These are phyloP conservation scores for Amauroascus niger DNA, from an alignment of 2,329 filamentous ascomycete species.

Conservation along the genomic window DNA sequence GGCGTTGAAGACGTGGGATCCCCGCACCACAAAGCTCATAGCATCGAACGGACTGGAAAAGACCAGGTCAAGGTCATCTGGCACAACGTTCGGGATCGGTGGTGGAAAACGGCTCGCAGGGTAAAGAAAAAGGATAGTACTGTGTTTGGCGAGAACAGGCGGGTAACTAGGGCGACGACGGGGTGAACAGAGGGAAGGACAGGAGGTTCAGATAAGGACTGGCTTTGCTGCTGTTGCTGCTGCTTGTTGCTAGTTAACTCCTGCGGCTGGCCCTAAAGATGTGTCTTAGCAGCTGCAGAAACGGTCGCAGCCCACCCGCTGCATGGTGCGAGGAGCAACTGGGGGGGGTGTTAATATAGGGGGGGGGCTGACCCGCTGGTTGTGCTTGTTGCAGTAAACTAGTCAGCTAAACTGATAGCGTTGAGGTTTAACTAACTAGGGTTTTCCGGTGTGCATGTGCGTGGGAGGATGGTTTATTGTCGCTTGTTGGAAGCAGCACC, in stretches of 20 bases:
- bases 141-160: no score
- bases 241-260: slow-evolving; percentile 14
- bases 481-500: no score
- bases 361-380: slow-evolving; percentile 13
- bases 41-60: slow-evolving; percentile 4
- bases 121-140: no score
- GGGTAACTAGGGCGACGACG: no score
- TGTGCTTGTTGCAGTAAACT: slow-evolving; percentile 6
- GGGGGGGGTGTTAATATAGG: no score
- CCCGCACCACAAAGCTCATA: slow-evolving; percentile 15
- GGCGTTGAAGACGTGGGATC: slow-evolving; percentile 6
- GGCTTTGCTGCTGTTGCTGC: no score
- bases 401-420: background rate
- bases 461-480: no score
- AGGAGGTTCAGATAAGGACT: slow-evolving; percentile 4
- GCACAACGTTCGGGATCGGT: background rate
- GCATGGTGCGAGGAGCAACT: slow-evolving; percentile 10
- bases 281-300: slow-evolving; percentile 16
- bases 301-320: slow-evolving; percentile 1
- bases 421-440: background rate
- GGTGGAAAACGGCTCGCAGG: no score
- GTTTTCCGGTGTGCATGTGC: slow-evolving; percentile 1
- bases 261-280: no score
- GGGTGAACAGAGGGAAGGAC: background rate
- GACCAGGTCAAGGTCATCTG: background rate